A percentile compares a stretch with the other conserved stretches of the same genome.
These are phyloP conservation scores for Salix suchowensis DNA, from an alignment of 345 rosid genomes.

Conservation along the genomic window DNA sequence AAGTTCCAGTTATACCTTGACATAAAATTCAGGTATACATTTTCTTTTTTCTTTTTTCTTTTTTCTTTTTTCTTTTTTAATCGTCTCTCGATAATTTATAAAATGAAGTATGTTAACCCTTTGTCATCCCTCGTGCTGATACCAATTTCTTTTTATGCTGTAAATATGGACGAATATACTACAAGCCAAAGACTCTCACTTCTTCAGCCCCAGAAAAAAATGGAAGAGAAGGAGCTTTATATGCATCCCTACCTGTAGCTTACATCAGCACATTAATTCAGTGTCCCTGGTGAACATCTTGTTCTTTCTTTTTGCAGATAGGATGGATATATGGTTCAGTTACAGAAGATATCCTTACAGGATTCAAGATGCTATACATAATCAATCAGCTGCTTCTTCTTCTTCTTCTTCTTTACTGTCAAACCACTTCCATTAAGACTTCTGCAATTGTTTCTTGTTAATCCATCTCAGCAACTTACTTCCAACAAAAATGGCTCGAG, in stretches of 20 bases:
- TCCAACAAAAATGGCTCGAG: constrained; percentile 12
- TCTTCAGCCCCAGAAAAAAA: not conserved
- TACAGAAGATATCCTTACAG: constrained; percentile 39
- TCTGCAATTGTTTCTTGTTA: no score
- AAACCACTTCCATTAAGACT: no score
- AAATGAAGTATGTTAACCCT: constrained; percentile 21
- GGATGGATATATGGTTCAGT: constrained; percentile 5
- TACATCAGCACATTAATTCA: not conserved
- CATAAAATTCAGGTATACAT: not conserved
- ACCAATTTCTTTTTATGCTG: not conserved
- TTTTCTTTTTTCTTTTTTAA: not conserved
- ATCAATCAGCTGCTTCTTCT: no score
- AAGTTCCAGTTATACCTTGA: not conserved
- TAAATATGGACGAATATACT: not conserved
- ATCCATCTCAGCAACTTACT: no score
- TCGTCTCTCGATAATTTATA: not conserved
- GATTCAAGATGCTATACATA: constrained; percentile 14
- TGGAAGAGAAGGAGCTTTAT: not conserved
- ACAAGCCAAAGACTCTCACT: not conserved
- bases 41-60: not conserved
- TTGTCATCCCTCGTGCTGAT: not conserved
- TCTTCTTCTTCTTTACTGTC: no score
- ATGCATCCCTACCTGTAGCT: not conserved
- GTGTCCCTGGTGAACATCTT: not conserved
- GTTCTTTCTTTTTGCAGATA: constrained; percentile 24